Conservation (phyloP, 2,329 filamentous ascomycete species). For the Clarireedia monteithiana region DNA sequence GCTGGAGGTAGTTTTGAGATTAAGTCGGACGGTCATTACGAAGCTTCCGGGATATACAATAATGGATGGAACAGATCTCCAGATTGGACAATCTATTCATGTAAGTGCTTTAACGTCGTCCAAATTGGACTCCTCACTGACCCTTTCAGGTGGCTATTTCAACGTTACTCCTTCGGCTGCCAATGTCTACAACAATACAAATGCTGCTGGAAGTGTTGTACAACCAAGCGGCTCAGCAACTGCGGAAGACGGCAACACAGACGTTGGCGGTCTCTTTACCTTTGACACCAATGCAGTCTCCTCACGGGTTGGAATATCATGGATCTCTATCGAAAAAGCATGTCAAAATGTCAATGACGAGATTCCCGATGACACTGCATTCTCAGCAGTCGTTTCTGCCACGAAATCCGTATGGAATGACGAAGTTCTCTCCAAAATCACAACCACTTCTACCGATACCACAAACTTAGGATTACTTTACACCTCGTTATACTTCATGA, state of each 20-base stretch:
- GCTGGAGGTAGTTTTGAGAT: conserved; percentile 50
- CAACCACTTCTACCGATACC: conserved; percentile 47
- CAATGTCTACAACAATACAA: conserved; percentile 25
- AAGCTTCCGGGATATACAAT: conserved; percentile 29
- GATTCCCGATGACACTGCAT: conserved; percentile 35
- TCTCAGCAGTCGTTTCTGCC: conserved; percentile 30
- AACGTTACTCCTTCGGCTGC: conserved; percentile 16
- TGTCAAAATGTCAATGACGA: conserved; percentile 39
- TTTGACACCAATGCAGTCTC: conserved; percentile 35
- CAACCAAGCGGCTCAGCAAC: background rate
- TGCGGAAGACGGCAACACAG: background rate
- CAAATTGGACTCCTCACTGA: background rate
- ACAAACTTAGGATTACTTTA: conserved; percentile 55
- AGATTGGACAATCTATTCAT: conserved; percentile 55
- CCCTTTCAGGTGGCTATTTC: conserved; percentile 19
- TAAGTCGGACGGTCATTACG: conserved; percentile 21
- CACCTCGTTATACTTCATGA: conserved; percentile 52
- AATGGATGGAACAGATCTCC: conserved; percentile 60
- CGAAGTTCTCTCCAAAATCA: conserved; percentile 32
- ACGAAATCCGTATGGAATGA: conserved; percentile 7
- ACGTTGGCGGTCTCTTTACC: conserved; percentile 30
- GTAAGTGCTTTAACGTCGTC: conserved; percentile 35
- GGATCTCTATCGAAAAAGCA: conserved; percentile 39
- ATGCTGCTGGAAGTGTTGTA: conserved; percentile 23
- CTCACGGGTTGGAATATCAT: conserved; percentile 44